phyloP scores from a whole-genome alignment of 257 asterid genomes.

The Oldenlandia corymbosa region DNA sequence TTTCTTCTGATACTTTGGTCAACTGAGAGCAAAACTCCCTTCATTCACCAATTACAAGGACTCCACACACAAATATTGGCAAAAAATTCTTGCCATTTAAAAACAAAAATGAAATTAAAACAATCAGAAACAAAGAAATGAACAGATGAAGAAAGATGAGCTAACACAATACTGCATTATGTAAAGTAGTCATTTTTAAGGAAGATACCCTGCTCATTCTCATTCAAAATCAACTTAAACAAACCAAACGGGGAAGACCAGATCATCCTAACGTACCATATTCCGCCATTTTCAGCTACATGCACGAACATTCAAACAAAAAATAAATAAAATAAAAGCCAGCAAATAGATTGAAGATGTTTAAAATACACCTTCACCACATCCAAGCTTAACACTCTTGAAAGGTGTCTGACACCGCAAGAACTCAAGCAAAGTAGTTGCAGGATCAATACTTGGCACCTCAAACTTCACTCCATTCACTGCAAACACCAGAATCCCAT shows the following conservation, averaged over 20 bases:
- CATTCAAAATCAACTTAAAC: no score
- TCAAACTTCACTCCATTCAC: slow-evolving; percentile 71
- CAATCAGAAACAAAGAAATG: background rate
- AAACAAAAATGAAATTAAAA: background rate
- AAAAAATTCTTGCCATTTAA: background rate
- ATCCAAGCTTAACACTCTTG: slow-evolving; percentile 76
- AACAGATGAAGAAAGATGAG: background rate
- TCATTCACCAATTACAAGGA: background rate
- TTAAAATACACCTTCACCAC: slow-evolving; percentile 57
- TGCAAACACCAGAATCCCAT: slow-evolving; percentile 42
- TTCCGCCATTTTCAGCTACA: background rate
- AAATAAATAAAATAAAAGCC: background rate
- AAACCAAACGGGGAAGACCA: background rate
- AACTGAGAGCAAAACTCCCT: background rate
- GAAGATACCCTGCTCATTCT: no score
- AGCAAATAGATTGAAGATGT: background rate
- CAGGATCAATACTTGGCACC: slow-evolving; percentile 47
- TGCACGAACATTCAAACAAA: background rate
- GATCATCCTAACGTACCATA: background rate
- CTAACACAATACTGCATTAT: no score
- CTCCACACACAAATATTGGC: background rate
- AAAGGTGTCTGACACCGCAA: no score
- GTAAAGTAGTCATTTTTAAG: no score
- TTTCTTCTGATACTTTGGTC: no score
- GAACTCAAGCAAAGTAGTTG: slow-evolving; percentile 71